These are phyloP conservation scores for Plectosphaerella sp. DNA, from an alignment of 2,329 filamentous ascomycete genomes.

Conservation along the genomic window DNA sequence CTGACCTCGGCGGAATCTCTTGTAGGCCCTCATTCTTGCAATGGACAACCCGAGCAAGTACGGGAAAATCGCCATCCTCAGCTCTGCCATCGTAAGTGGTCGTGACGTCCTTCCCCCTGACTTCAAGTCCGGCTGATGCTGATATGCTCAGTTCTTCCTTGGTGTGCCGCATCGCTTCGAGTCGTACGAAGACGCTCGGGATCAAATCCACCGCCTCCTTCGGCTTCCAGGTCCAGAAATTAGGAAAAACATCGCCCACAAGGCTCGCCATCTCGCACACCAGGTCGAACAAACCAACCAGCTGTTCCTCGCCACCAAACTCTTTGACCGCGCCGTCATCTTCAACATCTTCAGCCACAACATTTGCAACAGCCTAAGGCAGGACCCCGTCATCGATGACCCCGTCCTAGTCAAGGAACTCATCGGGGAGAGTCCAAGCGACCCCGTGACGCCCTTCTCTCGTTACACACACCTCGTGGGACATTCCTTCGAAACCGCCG, in stretches of 20 bases:
- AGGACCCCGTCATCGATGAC: background rate
- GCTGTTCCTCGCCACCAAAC: slow-evolving; percentile 5
- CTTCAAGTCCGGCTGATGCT: background rate
- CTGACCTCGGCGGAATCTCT: background rate
- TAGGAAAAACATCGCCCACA: background rate
- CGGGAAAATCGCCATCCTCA: slow-evolving; percentile 2
- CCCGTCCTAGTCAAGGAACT: background rate
- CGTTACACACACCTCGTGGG: background rate
- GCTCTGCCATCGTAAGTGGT: background rate
- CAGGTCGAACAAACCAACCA: slow-evolving; percentile 1
- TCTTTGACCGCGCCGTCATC: background rate
- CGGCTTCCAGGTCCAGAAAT: background rate
- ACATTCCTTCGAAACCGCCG: background rate
- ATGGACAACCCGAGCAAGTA: slow-evolving; percentile 3
- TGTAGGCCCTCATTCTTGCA: slow-evolving; percentile 3
- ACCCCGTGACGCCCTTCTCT: background rate
- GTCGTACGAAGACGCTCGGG: background rate
- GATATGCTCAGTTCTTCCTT: background rate
- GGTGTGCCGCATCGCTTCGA: slow-evolving; percentile 1
- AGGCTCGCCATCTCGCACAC: background rate
- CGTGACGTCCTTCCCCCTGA: background rate
- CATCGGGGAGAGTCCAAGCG: background rate
- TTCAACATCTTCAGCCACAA: background rate
- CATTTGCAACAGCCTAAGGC: background rate
- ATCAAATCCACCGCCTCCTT: background rate